Base-by-base conservation (phyloP, 2,329 filamentous ascomycete species). In the Hymenoscyphus scutula region DNA sequence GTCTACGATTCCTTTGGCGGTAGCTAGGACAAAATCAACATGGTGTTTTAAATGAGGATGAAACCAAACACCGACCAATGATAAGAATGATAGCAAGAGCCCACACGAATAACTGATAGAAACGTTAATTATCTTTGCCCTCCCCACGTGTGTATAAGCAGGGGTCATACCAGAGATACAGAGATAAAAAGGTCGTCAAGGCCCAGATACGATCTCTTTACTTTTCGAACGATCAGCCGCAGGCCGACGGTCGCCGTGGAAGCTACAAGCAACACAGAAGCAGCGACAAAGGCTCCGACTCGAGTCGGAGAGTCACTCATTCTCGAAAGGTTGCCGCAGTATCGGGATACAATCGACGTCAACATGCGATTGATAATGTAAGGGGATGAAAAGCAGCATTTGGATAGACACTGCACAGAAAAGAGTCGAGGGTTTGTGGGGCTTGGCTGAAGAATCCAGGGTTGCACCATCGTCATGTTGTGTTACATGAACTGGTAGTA, bases 71-170 rank as follows among this genome's bases (percentile, higher is more conserved):
- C 53, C 10, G 8, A 55, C 53, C 53, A 55, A 55, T n/a, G n/a
- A 55, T n/a, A 30, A 55, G 30, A 30, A 55, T 55, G n/a, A 55
- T 55, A 30, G 27, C 53, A 17, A 55, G 53, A 55, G 53, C 53
- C 53, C 53, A 55, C n/a, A 55, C 27, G n/a, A 55, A 55, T n/a
- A 55, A 15, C 53, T 51, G 19, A n/a, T 19, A 13, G 53, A 15
- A 23, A 55, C 15, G 13, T 55, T 55, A 11, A 27, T 13, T 25
- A 55, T 8, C n/a, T 51, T 51, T 51, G 19, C 19, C 45, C 23
- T 13, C 6, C 8, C n/a, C 10, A 10, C n/a, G 19, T 13, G 45
- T 23, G 45, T 15, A 55, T 55, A 27, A 19, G 23, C 27, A 34
- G 30, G 30, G 53, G 23, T n/a, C 53, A 30, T 55, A 55, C 53